Conservation (phyloP, 2,329 filamentous ascomycete species). For the Curvularia verruculosa region DNA sequence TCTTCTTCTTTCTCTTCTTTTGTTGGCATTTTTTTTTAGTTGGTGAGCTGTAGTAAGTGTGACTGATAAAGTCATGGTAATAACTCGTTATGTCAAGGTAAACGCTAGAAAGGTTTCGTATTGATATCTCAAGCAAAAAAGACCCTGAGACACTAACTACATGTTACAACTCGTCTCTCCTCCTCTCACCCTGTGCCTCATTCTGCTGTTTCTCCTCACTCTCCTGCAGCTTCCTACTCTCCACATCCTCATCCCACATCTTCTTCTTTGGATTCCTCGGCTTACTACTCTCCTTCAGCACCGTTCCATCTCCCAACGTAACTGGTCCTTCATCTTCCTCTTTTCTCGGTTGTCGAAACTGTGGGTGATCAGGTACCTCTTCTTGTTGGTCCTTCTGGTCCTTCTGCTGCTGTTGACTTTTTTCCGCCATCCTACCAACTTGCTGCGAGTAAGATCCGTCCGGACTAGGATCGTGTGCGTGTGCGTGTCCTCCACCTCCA, state of each 20-base stretch:
- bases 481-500: slow-evolving; percentile 55
- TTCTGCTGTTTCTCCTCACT: background rate
- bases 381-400: slow-evolving; percentile 29
- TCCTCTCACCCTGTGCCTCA: slow-evolving; percentile 9
- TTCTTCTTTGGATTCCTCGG: slow-evolving; percentile 65
- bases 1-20: no score
- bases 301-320: slow-evolving; percentile 54
- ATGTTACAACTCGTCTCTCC: slow-evolving; percentile 35
- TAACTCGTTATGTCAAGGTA: no score
- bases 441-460: slow-evolving; percentile 46
- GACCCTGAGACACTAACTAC: background rate
- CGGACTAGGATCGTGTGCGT: slow-evolving; percentile 49
- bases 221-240: slow-evolving; percentile 37
- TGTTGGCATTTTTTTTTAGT: no score
- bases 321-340: slow-evolving; percentile 42
- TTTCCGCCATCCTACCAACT: slow-evolving; percentile 28
- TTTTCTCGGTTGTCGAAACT: slow-evolving; percentile 29
- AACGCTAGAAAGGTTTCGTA: no score
- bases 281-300: slow-evolving; percentile 50
- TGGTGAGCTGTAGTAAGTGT: no score
- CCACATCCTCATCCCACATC: slow-evolving; percentile 61
- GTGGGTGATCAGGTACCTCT: slow-evolving; percentile 29
- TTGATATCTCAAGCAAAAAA: no score
- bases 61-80: no score
- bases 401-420: slow-evolving; percentile 31